These are phyloP conservation scores for Closterium sp. DNA, from an alignment of 139 green algal genomes.

Conservation along the genomic window DNA sequence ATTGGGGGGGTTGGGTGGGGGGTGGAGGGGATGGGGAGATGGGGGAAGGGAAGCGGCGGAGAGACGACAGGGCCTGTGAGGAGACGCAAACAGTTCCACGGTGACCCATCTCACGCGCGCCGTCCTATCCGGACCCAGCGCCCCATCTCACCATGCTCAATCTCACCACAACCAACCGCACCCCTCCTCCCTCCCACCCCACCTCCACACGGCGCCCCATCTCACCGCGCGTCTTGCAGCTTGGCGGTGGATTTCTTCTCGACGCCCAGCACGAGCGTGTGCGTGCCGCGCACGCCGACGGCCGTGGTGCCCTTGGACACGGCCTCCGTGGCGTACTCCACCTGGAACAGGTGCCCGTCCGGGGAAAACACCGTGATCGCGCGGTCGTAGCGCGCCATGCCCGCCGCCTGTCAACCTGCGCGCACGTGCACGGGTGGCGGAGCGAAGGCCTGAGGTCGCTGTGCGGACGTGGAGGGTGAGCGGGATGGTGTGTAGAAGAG, in stretches of 20 bases:
- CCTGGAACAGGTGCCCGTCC: conserved; percentile 70
- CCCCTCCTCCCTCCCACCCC: too few relatives aligned
- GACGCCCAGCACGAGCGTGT: conserved; percentile 89
- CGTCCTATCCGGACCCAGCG: neutral
- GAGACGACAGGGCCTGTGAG: neutral
- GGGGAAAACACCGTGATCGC: conserved; percentile 99
- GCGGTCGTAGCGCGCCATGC: conserved; percentile 87
- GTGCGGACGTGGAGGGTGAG: neutral
- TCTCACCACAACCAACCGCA: neutral
- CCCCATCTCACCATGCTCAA: neutral
- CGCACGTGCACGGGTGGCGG: neutral
- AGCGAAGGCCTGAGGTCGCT: neutral
- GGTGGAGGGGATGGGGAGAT: neutral
- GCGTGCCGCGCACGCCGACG: conserved; percentile 85
- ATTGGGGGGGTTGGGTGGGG: conserved; percentile 27
- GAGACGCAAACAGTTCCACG: neutral
- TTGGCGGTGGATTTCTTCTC: conserved; percentile 96
- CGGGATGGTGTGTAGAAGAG: too few relatives aligned
- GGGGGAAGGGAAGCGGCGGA: neutral
- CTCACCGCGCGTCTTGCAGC: conserved; percentile 75
- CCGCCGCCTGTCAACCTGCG: neutral
- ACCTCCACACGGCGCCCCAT: neutral
- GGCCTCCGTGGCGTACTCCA: conserved; percentile 68
- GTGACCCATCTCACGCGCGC: neutral
- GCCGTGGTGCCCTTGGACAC: conserved; percentile 91